Conservation (phyloP, 2,329 filamentous ascomycete species). For the Fusarium hostae region DNA sequence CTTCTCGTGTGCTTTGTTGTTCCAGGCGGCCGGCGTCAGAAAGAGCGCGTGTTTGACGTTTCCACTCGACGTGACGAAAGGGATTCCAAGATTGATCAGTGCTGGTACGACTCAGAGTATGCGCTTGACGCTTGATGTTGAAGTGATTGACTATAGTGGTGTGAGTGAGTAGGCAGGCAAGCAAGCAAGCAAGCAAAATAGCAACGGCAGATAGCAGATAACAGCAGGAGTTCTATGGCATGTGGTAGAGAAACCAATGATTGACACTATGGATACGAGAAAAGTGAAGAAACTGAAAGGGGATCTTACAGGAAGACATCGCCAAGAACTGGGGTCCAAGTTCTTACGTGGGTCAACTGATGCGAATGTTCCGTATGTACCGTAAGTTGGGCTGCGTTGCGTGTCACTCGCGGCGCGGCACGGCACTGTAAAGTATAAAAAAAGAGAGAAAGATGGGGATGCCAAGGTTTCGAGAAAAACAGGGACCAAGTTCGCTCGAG, state of each 20-base stretch:
- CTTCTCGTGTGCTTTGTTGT: conserved; percentile 42
- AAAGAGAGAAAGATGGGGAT: not conserved
- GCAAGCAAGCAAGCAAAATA: not conserved
- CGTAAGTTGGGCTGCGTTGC: conserved; percentile 1
- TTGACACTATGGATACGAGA: not conserved
- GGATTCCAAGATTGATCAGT: conserved; percentile 56
- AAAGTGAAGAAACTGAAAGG: conserved; percentile 22
- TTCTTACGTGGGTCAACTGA: conserved; percentile 14
- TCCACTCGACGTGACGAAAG: conserved; percentile 57
- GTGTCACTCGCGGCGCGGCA: conserved; percentile 18
- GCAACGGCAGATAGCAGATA: not conserved
- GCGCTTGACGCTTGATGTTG: conserved; percentile 58
- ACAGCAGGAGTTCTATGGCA: not conserved
- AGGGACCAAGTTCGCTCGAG: conserved; percentile 6
- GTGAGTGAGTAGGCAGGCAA: not conserved
- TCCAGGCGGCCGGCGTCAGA: conserved; percentile 50
- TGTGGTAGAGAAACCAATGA: not conserved
- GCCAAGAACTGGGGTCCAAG: conserved; percentile 33
- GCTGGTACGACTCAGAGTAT: conserved; percentile 54
- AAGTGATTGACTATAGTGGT: conserved; percentile 56
- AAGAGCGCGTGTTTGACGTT: conserved; percentile 37
- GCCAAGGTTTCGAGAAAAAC: conserved; percentile 27
- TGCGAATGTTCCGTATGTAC: not conserved
- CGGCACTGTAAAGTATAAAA: conserved; percentile 16
- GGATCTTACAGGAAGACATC: conserved; percentile 39